Percentiles rank a stretch among this genome's conserved stretches.
Evolutionary conservation across 768 basidiomycete genomes (phyloP).

Genomic region (Mycena epipterygia): DNA sequence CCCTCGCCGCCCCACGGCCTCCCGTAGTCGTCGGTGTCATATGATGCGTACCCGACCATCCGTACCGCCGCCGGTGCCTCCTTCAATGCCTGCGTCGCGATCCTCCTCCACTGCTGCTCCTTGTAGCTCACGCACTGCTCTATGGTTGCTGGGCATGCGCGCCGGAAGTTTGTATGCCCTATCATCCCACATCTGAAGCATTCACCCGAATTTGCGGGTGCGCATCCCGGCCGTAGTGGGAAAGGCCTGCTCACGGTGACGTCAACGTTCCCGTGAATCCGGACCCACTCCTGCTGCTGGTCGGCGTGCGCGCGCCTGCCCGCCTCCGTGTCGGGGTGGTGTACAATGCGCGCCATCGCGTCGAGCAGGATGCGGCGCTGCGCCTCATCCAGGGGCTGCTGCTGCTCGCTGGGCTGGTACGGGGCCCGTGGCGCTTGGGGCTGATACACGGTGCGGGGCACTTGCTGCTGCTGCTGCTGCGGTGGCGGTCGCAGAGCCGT

Average conservation of each 20-base stretch:
- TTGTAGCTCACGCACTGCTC: not conserved
- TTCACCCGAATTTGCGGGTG: slow-evolving; percentile 17
- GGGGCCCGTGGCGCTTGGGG: not conserved
- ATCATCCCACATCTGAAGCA: slow-evolving; percentile 12
- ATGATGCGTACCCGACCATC: not conserved
- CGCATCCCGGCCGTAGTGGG: slow-evolving; percentile 27
- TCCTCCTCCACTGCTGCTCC: slow-evolving; percentile 6
- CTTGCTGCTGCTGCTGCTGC: not conserved
- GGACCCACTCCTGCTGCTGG: slow-evolving; percentile 16
- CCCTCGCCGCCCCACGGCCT: not conserved
- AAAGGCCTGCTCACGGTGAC: not conserved
- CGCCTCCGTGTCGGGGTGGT: not conserved
- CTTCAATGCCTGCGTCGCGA: not conserved
- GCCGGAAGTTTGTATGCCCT: slow-evolving; percentile 3
- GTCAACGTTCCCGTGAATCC: not conserved
- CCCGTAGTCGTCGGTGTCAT: not conserved
- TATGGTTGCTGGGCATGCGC: not conserved
- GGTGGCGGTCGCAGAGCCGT: not conserved
- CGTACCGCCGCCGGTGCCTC: slow-evolving; percentile 1
- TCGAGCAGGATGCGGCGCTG: not conserved
- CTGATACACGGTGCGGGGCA: not conserved
- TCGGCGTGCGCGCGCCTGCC: not conserved
- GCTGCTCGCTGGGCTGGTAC: not conserved
- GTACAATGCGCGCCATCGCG: not conserved
- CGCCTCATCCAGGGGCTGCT: not conserved